Evolutionary conservation across 1,139 yeast genomes (phyloP).

Genomic region (Geotrichum cucujoidarum): DNA sequence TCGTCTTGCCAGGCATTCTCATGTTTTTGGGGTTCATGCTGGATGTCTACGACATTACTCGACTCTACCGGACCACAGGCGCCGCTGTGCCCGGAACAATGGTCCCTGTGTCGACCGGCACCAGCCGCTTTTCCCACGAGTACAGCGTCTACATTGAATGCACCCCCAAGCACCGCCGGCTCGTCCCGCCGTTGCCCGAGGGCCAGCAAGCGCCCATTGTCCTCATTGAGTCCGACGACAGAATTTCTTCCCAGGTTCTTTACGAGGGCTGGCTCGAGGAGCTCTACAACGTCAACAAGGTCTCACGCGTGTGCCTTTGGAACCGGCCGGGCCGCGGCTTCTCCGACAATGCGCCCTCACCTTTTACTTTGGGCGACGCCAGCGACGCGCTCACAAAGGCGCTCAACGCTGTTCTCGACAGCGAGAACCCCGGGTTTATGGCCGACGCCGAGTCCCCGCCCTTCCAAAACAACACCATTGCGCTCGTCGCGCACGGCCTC

Average conservation of each 20-base stretch:
- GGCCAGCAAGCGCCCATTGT: constrained; percentile 52
- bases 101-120: constrained; percentile 5
- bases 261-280: constrained; percentile 69
- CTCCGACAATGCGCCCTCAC: constrained; percentile 78
- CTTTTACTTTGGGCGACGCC: constrained; percentile 60
- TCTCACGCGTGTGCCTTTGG: constrained; percentile 73
- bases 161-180: constrained; percentile 33
- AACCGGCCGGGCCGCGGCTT: constrained; percentile 84
- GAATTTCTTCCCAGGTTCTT: constrained; percentile 53
- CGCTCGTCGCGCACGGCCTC: constrained; percentile 69
- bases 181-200: constrained; percentile 20
- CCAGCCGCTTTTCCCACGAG: background rate
- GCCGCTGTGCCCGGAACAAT: constrained; percentile 13
- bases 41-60: constrained; percentile 51
- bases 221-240: constrained; percentile 73
- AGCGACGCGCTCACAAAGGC: constrained; percentile 64
- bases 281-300: constrained; percentile 52
- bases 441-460: constrained; percentile 1
- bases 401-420: constrained; percentile 3
- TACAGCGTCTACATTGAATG: constrained; percentile 51
- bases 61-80: constrained; percentile 40
- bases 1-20: constrained; percentile 34
- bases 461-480: constrained; percentile 42
- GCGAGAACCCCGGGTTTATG: constrained; percentile 2
- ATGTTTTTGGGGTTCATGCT: constrained; percentile 54